Evolutionary conservation across 163 green algal species (phyloP).

Genomic region (Chloromonas sp.): DNA sequence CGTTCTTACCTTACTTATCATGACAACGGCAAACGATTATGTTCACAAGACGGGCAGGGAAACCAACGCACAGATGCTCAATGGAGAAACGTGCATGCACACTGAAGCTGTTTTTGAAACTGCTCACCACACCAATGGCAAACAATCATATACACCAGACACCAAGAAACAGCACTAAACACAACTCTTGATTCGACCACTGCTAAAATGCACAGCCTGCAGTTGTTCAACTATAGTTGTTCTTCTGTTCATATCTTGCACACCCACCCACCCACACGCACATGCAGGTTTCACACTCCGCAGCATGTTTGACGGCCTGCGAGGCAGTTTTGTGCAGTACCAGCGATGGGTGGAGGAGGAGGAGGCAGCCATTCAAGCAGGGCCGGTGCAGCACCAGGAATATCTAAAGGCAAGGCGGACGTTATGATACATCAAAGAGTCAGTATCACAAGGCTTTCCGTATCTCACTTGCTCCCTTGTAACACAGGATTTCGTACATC

Average conservation of each 20-base stretch:
- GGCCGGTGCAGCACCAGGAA: constrained; percentile 33
- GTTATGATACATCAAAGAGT: background rate
- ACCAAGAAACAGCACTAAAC: too few species aligned
- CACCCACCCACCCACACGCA: background rate
- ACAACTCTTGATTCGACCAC: background rate
- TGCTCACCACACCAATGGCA: background rate
- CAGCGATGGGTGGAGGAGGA: constrained; percentile 20
- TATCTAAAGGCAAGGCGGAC: constrained; percentile 1
- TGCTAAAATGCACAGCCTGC: background rate
- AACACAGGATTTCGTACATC: too few species aligned
- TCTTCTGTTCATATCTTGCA: background rate
- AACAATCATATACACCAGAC: too few species aligned
- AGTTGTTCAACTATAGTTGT: background rate
- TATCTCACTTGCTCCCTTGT: too few species aligned
- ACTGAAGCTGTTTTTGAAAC: background rate
- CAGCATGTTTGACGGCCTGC: constrained; percentile 18
- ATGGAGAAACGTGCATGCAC: background rate
- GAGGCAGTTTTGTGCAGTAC: constrained; percentile 32
- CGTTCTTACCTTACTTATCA: background rate
- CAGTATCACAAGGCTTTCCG: background rate
- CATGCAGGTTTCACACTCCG: constrained; percentile 12
- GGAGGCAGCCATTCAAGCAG: constrained; percentile 25
- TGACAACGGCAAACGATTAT: background rate
- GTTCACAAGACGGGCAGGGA: background rate
- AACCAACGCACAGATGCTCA: background rate